Percentiles rank a stretch among this genome's conserved stretches.
Evolutionary conservation across 75 land plant genomes (phyloP).

Genomic region (Pseudotsuga menziesii): DNA sequence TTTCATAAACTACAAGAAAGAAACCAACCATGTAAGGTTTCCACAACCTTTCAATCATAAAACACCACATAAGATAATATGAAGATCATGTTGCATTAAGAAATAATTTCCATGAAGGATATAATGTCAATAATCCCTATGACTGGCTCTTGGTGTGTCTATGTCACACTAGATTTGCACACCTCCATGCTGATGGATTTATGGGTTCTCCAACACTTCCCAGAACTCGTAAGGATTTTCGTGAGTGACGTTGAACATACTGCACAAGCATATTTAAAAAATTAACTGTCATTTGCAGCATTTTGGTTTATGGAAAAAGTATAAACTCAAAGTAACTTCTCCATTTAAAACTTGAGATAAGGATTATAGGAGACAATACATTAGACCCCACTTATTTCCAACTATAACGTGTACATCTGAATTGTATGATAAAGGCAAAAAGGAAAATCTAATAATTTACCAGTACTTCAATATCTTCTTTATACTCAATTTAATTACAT

Average conservation of each 20-base stretch:
- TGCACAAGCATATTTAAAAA: slow-evolving; percentile 22
- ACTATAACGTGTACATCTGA: neutral
- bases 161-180: neutral
- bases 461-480: neutral
- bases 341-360: neutral
- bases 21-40: neutral
- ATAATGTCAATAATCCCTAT: neutral
- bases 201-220: slow-evolving; percentile 99
- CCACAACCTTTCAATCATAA: neutral
- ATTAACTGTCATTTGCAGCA: neutral
- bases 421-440: neutral
- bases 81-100: neutral
- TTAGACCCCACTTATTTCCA: neutral
- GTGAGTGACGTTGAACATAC: slow-evolving; percentile 83
- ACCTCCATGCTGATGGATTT: slow-evolving; percentile 99
- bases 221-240: slow-evolving; percentile 87
- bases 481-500: neutral
- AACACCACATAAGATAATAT: neutral
- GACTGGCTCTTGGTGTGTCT: neutral
- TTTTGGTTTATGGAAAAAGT: neutral
- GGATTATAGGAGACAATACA: neutral
- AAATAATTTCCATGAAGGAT: neutral
- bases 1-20: neutral
- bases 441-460: neutral
- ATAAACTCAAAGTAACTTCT: neutral